Evolutionary conservation across 257 asterid genomes (phyloP).

Genomic region (Nicotiana knightiana): DNA sequence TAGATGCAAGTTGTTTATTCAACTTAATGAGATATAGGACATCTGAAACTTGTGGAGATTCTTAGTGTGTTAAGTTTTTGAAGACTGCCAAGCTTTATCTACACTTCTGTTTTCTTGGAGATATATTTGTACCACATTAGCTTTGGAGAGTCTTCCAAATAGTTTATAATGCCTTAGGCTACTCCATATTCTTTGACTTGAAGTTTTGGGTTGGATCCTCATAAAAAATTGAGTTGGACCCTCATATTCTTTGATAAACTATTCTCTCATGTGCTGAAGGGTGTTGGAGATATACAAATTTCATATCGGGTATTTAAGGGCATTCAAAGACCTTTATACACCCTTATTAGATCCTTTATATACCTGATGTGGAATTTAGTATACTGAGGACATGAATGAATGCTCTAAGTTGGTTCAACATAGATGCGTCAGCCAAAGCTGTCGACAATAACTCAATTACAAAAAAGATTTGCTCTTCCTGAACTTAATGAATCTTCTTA

Average conservation of each 20-base stretch:
- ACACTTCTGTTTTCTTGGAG: not conserved
- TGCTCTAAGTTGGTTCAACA: not conserved
- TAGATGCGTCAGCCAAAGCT: not conserved
- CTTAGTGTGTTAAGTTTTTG: not conserved
- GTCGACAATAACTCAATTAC: not conserved
- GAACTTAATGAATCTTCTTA: not conserved
- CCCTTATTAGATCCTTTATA: not conserved
- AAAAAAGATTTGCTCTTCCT: not conserved
- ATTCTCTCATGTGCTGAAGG: not conserved
- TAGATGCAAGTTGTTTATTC: constrained; percentile 8
- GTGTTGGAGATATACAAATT: not conserved
- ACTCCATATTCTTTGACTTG: not conserved
- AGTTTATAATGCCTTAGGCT: not conserved
- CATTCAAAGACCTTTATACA: not conserved
- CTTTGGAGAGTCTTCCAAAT: not conserved
- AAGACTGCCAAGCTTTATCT: not conserved
- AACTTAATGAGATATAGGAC: not conserved
- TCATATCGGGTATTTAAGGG: not conserved
- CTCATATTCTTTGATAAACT: not conserved
- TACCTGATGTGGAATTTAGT: not conserved
- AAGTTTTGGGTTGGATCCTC: not conserved
- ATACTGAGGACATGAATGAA: not conserved
- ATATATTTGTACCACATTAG: not conserved
- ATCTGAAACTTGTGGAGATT: not conserved
- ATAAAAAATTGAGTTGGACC: not conserved